These are phyloP conservation scores for Globisporangium ultimum DNA, from an alignment of 352 stramenopile species.

Conservation along the genomic window DNA sequence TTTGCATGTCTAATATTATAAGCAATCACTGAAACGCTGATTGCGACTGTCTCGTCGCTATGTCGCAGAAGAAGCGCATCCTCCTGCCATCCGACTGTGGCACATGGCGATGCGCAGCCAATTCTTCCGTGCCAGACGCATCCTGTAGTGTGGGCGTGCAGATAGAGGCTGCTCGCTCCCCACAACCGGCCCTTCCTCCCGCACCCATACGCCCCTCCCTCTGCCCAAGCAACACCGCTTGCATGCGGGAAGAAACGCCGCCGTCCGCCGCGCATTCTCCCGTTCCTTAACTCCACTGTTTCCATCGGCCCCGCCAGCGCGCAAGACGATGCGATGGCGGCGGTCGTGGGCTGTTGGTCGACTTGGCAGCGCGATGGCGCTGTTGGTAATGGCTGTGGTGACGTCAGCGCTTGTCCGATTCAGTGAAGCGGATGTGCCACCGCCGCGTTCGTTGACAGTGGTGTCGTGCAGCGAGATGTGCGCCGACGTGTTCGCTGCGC, in stretches of 20 bases:
- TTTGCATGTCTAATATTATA: too few relatives aligned
- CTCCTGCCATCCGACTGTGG: background rate
- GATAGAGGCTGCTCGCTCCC: background rate
- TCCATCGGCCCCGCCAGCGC: background rate
- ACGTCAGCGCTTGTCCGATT: too few relatives aligned
- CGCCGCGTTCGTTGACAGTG: background rate
- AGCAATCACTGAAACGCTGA: too few relatives aligned
- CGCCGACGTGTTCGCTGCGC: background rate
- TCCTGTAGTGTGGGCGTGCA: background rate
- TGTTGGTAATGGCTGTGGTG: background rate
- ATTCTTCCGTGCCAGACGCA: background rate
- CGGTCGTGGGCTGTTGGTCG: background rate
- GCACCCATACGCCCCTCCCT: background rate
- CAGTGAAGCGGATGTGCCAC: too few relatives aligned
- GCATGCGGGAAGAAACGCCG: too few relatives aligned
- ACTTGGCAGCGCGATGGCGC: background rate
- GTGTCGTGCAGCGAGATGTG: constrained; percentile 10
- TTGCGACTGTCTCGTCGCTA: too few relatives aligned
- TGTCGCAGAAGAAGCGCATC: background rate
- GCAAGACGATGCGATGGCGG: constrained; percentile 11
- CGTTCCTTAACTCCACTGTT: too few relatives aligned
- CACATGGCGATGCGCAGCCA: background rate
- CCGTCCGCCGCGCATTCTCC: too few relatives aligned
- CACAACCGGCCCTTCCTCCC: background rate
- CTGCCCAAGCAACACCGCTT: too few relatives aligned